Conservation (phyloP, 352 stramenopile species). For the Plasmopara muralis region DNA sequence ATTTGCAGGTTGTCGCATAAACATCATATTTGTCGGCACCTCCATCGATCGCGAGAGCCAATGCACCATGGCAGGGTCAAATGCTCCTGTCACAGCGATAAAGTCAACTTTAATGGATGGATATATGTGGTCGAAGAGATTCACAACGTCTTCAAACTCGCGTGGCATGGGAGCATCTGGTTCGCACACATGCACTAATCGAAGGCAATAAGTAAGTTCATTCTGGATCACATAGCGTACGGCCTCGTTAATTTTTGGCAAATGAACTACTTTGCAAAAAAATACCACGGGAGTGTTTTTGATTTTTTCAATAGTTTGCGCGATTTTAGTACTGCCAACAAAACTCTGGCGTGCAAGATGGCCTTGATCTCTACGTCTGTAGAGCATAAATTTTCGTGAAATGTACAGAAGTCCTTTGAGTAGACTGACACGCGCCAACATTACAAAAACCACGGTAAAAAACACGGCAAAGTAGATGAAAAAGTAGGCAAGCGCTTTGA, state of each 20-base stretch:
- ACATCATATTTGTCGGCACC: slow-evolving; percentile 86
- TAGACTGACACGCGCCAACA: slow-evolving; percentile 56
- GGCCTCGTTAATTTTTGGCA: slow-evolving; percentile 89
- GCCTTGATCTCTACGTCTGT: slow-evolving; percentile 13
- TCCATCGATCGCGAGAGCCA: slow-evolving; percentile 68
- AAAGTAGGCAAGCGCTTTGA: slow-evolving; percentile 41
- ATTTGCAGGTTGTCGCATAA: slow-evolving; percentile 80
- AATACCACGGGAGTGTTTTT: slow-evolving; percentile 84
- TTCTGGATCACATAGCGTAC: slow-evolving; percentile 87
- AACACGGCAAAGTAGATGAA: slow-evolving; percentile 52
- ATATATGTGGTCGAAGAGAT: slow-evolving; percentile 88
- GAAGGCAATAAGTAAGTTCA: slow-evolving; percentile 82
- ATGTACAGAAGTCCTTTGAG: slow-evolving; percentile 46
- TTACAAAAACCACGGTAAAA: slow-evolving; percentile 43
- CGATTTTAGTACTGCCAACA: slow-evolving; percentile 49
- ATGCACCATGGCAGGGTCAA: slow-evolving; percentile 71
- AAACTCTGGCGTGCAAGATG: slow-evolving; percentile 13
- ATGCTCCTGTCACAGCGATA: slow-evolving; percentile 61
- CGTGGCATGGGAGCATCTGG: slow-evolving; percentile 20
- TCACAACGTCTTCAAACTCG: slow-evolving; percentile 47
- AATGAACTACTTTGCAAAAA: slow-evolving; percentile 84
- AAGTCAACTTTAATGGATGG: slow-evolving; percentile 87
- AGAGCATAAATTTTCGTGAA: slow-evolving; percentile 31
- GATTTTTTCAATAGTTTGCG: slow-evolving; percentile 68
- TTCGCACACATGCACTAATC: slow-evolving; percentile 73